Evolutionary conservation across 768 basidiomycete species (phyloP).

Genomic region (Podaxis carcinomalis): DNA sequence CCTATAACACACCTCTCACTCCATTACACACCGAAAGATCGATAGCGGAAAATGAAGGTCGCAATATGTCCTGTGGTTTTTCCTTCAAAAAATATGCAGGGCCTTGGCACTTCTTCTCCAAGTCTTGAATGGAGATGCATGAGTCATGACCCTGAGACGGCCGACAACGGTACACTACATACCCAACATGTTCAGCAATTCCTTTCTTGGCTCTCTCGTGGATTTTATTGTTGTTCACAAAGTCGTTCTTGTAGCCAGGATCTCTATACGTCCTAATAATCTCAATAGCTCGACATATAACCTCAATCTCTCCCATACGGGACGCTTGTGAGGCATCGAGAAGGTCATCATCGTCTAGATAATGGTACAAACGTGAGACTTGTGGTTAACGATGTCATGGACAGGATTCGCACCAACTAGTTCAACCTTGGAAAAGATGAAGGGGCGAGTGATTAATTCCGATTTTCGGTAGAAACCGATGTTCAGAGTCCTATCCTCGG

Average conservation of each 20-base stretch:
- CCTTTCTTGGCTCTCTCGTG: background rate
- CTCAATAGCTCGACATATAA: background rate
- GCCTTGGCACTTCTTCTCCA: background rate
- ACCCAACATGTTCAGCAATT: background rate
- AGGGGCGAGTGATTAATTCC: background rate
- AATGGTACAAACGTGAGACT: background rate
- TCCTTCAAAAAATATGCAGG: background rate
- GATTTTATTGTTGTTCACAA: background rate
- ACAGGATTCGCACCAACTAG: slow-evolving; percentile 3
- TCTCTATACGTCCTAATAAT: background rate
- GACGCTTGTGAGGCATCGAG: background rate
- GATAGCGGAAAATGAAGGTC: background rate
- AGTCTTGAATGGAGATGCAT: background rate
- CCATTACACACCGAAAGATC: background rate
- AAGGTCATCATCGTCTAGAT: background rate
- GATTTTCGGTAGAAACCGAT: background rate
- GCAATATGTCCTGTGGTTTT: background rate
- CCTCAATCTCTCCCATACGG: background rate
- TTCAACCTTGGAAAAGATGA: slow-evolving; percentile 9
- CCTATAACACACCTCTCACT: background rate
- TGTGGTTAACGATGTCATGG: no score
- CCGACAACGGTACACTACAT: background rate
- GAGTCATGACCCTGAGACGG: background rate
- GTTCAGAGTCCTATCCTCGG: background rate
- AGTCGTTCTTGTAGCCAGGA: background rate